Conservation (phyloP, 768 basidiomycete genomes). For the Leccinum boreale region DNA sequence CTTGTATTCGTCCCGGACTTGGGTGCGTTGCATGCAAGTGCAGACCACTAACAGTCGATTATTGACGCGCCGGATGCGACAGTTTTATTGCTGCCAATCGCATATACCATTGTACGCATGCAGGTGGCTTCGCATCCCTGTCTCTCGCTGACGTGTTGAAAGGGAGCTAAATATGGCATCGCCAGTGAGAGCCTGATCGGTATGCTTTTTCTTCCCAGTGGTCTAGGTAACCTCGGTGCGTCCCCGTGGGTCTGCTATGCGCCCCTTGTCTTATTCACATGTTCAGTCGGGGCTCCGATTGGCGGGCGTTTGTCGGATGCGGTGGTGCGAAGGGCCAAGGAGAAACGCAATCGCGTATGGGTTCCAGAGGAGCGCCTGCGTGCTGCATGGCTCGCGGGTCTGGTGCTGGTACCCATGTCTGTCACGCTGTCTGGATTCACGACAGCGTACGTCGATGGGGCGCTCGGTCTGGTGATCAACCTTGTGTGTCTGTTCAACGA, state of each 20-base stretch:
- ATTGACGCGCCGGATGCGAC: background rate
- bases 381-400: slow-evolving; percentile 44
- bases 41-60: background rate
- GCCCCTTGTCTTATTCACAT: background rate
- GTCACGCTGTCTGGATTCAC: slow-evolving; percentile 46
- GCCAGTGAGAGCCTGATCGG: slow-evolving; percentile 22
- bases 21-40: slow-evolving; percentile 28
- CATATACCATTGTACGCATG: slow-evolving; percentile 59
- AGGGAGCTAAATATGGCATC: slow-evolving; percentile 45
- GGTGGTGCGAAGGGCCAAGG: slow-evolving; percentile 46
- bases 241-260: background rate
- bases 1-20: slow-evolving; percentile 27
- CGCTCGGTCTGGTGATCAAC: slow-evolving; percentile 47
- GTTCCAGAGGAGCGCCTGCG: slow-evolving; percentile 68
- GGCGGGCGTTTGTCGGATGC: slow-evolving; percentile 59
- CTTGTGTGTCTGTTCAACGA: slow-evolving; percentile 60
- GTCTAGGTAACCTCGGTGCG: slow-evolving; percentile 26
- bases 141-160: background rate
- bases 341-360: slow-evolving; percentile 52
- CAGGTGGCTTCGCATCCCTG: background rate
- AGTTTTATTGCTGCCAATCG: slow-evolving; percentile 55
- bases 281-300: slow-evolving; percentile 55
- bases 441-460: slow-evolving; percentile 48
- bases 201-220: slow-evolving; percentile 24
- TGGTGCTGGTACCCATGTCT: slow-evolving; percentile 53